Conservation (phyloP, 2,329 filamentous ascomycete genomes). For the Calonectria pseudoreteaudii region DNA sequence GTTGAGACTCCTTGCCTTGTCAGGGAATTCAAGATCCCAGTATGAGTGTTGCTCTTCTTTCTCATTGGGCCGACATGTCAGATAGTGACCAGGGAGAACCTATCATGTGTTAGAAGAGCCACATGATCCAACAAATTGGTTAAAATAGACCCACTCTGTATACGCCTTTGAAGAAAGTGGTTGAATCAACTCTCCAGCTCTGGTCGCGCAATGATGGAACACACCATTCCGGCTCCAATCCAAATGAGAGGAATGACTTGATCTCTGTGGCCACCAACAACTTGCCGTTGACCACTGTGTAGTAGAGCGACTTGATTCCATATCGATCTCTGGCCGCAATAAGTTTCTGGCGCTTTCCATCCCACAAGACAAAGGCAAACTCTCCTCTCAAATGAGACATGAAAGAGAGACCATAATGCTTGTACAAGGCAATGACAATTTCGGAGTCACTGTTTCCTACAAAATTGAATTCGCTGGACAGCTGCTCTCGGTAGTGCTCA, state of each 20-base stretch:
- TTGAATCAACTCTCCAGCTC: conserved; percentile 56
- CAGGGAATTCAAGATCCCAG: conserved; percentile 2
- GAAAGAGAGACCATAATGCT: conserved; percentile 17
- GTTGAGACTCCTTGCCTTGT: background rate
- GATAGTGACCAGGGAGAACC: conserved; percentile 4
- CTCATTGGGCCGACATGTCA: background rate
- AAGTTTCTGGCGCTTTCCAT: background rate
- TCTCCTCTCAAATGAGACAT: conserved; percentile 19
- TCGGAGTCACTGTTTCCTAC: conserved; percentile 23
- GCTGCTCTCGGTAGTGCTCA: background rate
- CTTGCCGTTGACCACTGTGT: background rate
- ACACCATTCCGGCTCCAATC: conserved; percentile 66
- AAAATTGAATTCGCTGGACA: conserved; percentile 20
- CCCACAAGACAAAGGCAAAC: conserved; percentile 12
- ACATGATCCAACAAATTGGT: background rate
- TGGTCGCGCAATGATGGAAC: conserved; percentile 57
- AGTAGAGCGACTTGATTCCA: background rate
- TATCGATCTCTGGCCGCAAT: background rate
- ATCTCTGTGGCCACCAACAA: background rate
- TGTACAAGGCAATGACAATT: conserved; percentile 25
- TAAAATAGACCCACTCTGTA: background rate
- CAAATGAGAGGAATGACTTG: conserved; percentile 44
- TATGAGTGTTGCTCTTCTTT: background rate
- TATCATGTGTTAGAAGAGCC: background rate
- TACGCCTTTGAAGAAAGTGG: conserved; percentile 63